A percentile compares a stretch with the other conserved stretches of the same genome.
Conservation (phyloP, 2,329 filamentous ascomycete species). For the Lasiodiplodia sp. region DNA sequence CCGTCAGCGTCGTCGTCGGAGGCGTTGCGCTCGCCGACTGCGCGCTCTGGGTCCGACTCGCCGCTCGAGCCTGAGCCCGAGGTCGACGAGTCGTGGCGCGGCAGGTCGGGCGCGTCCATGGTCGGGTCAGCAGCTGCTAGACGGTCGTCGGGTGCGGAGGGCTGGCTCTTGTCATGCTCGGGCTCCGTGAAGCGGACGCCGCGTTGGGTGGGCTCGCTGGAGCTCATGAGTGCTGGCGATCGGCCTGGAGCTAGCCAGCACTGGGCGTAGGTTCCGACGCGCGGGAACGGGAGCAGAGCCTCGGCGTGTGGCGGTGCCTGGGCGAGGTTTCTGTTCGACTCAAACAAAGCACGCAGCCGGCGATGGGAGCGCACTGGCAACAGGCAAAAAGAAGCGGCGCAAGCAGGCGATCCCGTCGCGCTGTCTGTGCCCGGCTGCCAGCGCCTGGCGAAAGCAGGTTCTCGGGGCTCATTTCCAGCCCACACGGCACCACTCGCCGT, state of each 20-base stretch:
- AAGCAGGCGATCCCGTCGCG: conserved; percentile 14
- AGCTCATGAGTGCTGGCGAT: conserved; percentile 28
- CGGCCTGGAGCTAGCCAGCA: conserved; percentile 27
- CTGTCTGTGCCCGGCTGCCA: conserved; percentile 18
- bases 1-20: conserved; percentile 44
- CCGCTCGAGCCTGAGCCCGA: conserved; percentile 54
- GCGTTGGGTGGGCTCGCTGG: conserved; percentile 27
- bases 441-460: conserved; percentile 23
- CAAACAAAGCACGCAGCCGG: conserved; percentile 26
- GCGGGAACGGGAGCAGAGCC: conserved; percentile 25
- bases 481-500: conserved; percentile 5
- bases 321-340: conserved; percentile 23
- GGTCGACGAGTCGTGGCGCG: conserved; percentile 55
- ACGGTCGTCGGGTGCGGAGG: conserved; percentile 33
- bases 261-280: conserved; percentile 20
- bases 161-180: conserved; percentile 36
- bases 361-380: conserved; percentile 21
- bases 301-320: conserved; percentile 28
- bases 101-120: conserved; percentile 40
- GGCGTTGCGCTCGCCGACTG: conserved; percentile 57
- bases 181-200: conserved; percentile 42
- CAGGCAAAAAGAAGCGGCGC: conserved; percentile 10
- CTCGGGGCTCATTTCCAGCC: conserved; percentile 2
- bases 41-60: conserved; percentile 54
- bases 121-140: conserved; percentile 35